Percentiles rank a stretch among this genome's conserved stretches.
phyloP scores from a whole-genome alignment of 371 early-diverging fungal genomes.

The Nosema granulosis region DNA sequence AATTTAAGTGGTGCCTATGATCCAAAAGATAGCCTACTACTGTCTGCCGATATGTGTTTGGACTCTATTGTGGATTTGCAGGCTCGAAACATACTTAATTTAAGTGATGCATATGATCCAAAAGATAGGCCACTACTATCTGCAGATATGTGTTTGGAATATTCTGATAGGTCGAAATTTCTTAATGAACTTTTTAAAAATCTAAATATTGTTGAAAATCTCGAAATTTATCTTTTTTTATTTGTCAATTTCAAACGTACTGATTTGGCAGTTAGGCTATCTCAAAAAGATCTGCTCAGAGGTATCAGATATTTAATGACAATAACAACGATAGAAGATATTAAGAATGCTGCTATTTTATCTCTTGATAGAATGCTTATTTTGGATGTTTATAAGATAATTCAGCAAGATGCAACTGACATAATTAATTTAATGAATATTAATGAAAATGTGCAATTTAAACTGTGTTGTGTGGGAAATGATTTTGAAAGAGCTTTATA shows the following conservation, averaged over 20 bases:
- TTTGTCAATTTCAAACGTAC: slow-evolving; percentile 30
- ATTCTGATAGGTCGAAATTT: background rate
- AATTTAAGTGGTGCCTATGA: too few relatives aligned
- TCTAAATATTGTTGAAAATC: background rate
- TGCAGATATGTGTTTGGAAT: background rate
- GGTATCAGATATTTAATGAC: slow-evolving; percentile 23
- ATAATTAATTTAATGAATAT: slow-evolving; percentile 8
- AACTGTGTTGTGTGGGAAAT: background rate
- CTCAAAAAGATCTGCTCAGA: background rate
- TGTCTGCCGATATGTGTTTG: background rate
- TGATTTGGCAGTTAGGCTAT: slow-evolving; percentile 20
- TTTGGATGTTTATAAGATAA: background rate
- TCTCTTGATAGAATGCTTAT: slow-evolving; percentile 5
- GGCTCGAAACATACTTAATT: background rate
- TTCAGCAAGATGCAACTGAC: slow-evolving; percentile 21
- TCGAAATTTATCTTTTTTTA: slow-evolving; percentile 20
- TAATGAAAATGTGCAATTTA: background rate
- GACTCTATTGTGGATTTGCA: background rate
- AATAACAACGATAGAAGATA: slow-evolving; percentile 7
- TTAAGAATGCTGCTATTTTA: slow-evolving; percentile 9
- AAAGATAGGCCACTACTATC: background rate
- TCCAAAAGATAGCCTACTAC: background rate
- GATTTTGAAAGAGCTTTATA: background rate
- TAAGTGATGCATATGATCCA: background rate
- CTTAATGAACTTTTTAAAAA: background rate